A percentile compares a stretch with the other conserved stretches of the same genome.
Conservation (phyloP, 352 stramenopile species). For the Phytophthora niederhauseri region DNA sequence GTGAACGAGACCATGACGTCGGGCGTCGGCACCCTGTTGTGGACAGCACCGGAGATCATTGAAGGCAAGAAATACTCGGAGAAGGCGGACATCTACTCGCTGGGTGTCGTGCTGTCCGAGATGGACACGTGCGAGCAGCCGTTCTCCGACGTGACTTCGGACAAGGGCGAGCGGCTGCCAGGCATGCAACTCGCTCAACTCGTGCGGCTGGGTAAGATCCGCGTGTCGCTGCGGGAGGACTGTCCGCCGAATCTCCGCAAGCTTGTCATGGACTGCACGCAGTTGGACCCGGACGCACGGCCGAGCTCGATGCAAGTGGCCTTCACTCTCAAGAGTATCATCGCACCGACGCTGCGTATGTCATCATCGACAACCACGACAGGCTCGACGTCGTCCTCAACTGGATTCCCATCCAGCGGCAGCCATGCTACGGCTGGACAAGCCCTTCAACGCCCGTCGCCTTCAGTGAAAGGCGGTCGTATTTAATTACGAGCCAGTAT, state of each 20-base stretch:
- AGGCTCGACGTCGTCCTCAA: constrained; percentile 22
- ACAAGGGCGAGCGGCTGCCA: constrained; percentile 56
- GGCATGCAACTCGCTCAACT: constrained; percentile 77
- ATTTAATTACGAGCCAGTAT: constrained; percentile 9
- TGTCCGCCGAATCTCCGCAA: constrained; percentile 61
- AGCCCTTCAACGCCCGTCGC: constrained; percentile 13
- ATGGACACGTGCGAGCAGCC: constrained; percentile 72
- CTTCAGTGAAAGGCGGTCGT: constrained; percentile 21
- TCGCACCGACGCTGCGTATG: constrained; percentile 52
- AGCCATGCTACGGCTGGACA: constrained; percentile 16
- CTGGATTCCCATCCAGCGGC: constrained; percentile 16
- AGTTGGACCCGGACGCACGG: constrained; percentile 64
- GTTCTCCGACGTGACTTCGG: constrained; percentile 56
- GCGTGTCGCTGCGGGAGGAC: constrained; percentile 57
- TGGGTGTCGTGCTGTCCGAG: constrained; percentile 85
- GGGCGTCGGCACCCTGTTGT: constrained; percentile 80
- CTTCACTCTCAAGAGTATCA: constrained; percentile 79
- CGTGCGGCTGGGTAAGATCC: constrained; percentile 59
- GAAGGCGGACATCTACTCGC: constrained; percentile 90
- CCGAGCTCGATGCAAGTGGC: constrained; percentile 76
- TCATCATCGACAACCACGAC: constrained; percentile 33
- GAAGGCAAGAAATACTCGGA: constrained; percentile 86
- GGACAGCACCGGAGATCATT: constrained; percentile 91
- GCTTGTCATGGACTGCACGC: constrained; percentile 61
- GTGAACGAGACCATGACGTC: constrained; percentile 83